Base-by-base conservation (phyloP, 352 stramenopile genomes). In the Phytophthora hibernalis region DNA sequence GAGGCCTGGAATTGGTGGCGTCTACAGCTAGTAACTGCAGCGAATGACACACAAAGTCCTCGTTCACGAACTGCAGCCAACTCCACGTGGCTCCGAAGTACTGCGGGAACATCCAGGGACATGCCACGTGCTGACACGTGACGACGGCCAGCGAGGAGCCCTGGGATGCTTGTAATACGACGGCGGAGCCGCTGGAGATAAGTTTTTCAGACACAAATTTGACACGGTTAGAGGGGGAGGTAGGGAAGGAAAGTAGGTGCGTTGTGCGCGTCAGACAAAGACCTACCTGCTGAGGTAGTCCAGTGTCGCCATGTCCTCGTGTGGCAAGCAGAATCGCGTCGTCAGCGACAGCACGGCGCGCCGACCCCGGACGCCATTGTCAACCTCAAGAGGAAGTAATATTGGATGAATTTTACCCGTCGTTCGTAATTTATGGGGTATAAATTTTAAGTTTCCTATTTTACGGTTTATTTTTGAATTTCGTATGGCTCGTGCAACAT, bases 51-150 rank as follows among this genome's bases (percentile, higher is more conserved):
- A 93, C 79, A 31, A 90, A 89, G 48, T 85, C 74, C 56, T 93
- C 83, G 66, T 76, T 87, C 57, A 95, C 85, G 67, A 89, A 82
- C 69, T 95, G 83, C 50, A 95, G 80, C 87, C 85, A 95, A 60
- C 90, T 75, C 85, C 85, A 93, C 63, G 86, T 91, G 52, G 91
- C 72, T 11, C 60, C 26, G 59, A 93, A 95, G 65, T 95, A 93
- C 45, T 74, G 74, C 12, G 83, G 83, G 68, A 92, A 93, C 5
- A 83, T 69, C 87, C 87, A 93, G 37, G 85, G 87, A 74, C 85
- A 95, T 42, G 84, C 85, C 22, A 95, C 85, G 59, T 95, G 87
- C 59, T 92, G 83, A 52, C 82, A 92, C 50, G 87, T 93, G 72
- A 93, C 68, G 35, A 95, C 72, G 35, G 50, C 40, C 33, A 77